Evolutionary conservation across 2,329 filamentous ascomycete genomes (phyloP), one percentile per base, ranked within the genome.

Genomic region (Clarireedia paspali): DNA sequence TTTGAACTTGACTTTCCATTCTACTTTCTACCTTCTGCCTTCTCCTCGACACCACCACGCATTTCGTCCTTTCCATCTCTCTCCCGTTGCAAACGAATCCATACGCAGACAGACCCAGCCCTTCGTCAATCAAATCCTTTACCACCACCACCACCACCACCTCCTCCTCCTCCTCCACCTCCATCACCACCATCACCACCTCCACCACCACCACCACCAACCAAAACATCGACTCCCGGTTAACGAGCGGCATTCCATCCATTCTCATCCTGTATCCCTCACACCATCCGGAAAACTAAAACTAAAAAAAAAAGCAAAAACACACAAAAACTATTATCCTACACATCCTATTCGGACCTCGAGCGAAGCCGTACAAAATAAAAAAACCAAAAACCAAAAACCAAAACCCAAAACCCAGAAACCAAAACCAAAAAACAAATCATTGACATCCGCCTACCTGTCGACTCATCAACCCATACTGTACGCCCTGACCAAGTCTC

Each of bases 401-500:
- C 17, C 17, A 20, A 20, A 20, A 20, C 2, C 17, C 17, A 20
- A 20, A 20, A 20, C 2, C 17, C 17, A 20, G 50, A 54, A 34
- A 30, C 7, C 27, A 30, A 34, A 34, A 34, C 3, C 20, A 20
- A 20, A 34, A 34, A 34, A 34, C 30, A 34, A 34, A 34, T 12
- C 30, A 34, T 12, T 12, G 30, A 34, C 30, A 14, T 34, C 14
- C 30, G 30, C 30, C 30, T 34, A 34, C 30, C 30, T 23, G 6
- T 44, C n/a, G 40, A 23, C n/a, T 44, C 40, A 12, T 15, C 15
- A 12, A 17, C 2, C 30, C 23, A 20, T 26, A 53, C 40, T 30
- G 30, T 48, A 49, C 52, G 52, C 52, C 52, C 42, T 55, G 52
- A 55, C 52, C 38, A 55, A 55, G 36, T 55, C 46, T 44, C 39